Percentiles rank a stretch among this genome's conserved stretches.
Conservation (phyloP, 2,329 filamentous ascomycete species). For the Fusarium sarcochroum region DNA sequence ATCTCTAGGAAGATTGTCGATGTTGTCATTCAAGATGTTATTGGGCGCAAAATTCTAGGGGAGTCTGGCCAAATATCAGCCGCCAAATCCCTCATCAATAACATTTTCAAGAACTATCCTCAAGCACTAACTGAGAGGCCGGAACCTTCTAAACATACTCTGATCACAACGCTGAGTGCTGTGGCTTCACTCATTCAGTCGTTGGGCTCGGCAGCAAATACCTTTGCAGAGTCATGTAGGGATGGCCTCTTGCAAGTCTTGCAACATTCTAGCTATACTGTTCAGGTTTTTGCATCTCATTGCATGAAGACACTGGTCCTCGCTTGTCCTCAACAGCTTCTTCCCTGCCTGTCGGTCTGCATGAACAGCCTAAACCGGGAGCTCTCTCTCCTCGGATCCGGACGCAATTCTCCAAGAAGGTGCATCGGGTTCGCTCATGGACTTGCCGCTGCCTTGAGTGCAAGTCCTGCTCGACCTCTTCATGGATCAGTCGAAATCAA, state of each 20-base stretch:
- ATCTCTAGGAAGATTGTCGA: conserved; percentile 88
- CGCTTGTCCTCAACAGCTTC: conserved; percentile 90
- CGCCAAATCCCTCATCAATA: conserved; percentile 85
- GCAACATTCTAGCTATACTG: conserved; percentile 95
- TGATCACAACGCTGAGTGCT: conserved; percentile 84
- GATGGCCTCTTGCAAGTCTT: conserved; percentile 91
- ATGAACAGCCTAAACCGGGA: conserved; percentile 96
- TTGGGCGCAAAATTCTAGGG: conserved; percentile 85
- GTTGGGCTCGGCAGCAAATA: conserved; percentile 85
- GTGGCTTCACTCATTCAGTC: conserved; percentile 83
- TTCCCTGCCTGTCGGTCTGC: conserved; percentile 93
- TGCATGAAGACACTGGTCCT: conserved; percentile 90
- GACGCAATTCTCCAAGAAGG: conserved; percentile 82
- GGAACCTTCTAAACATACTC: conserved; percentile 88
- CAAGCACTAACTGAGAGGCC: conserved; percentile 88
- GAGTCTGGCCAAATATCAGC: conserved; percentile 91
- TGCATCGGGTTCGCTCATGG: conserved; percentile 95
- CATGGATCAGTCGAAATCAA: conserved; percentile 97
- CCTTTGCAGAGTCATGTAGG: conserved; percentile 84
- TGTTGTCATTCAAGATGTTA: conserved; percentile 84
- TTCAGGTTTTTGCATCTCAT: conserved; percentile 89
- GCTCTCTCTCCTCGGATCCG: conserved; percentile 80
- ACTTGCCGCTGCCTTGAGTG: conserved; percentile 90
- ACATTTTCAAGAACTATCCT: conserved; percentile 93
- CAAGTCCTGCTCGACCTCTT: conserved; percentile 87